Percentiles rank a stretch among this genome's conserved stretches.
phyloP scores from a whole-genome alignment of 129 eudicot species.

The Heracleum sosnowskyi region DNA sequence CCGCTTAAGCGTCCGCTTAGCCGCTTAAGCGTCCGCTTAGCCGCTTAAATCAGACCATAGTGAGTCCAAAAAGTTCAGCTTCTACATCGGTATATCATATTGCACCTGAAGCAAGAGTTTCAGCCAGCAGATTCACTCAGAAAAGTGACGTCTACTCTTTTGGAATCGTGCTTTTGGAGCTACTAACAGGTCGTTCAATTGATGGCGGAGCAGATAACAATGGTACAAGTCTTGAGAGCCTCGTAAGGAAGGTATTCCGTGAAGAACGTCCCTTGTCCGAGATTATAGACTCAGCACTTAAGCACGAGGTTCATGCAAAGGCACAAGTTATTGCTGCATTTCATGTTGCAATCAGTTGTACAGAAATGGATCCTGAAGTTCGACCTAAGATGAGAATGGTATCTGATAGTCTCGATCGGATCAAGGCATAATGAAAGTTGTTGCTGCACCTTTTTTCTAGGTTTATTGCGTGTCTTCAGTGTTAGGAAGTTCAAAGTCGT shows the following conservation, averaged over 20 bases:
- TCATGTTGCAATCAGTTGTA: conserved; percentile 71
- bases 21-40: too few species aligned
- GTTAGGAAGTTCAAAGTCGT: not conserved
- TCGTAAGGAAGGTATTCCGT: conserved; percentile 61
- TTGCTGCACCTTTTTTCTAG: not conserved
- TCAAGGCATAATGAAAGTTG: conserved; percentile 37
- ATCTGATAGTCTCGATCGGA: conserved; percentile 65
- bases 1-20: too few species aligned
- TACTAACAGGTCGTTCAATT: conserved; percentile 60
- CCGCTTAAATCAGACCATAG: conserved; percentile 24
- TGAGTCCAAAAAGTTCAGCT: conserved; percentile 30
- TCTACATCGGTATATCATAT: conserved; percentile 33
- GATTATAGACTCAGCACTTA: conserved; percentile 65
- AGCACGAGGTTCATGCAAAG: conserved; percentile 82
- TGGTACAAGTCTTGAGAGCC: conserved; percentile 55
- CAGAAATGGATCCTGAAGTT: conserved; percentile 77
- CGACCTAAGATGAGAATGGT: conserved; percentile 88
- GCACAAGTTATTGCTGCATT: conserved; percentile 70
- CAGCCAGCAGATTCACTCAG: conserved; percentile 42
- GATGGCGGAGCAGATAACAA: conserved; percentile 40
- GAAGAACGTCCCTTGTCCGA: conserved; percentile 88
- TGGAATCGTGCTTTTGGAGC: conserved; percentile 76
- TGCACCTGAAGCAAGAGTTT: conserved; percentile 70
- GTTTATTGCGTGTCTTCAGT: not conserved
- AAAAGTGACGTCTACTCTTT: conserved; percentile 81